Evolutionary conservation across 257 asterid species (phyloP), one percentile per base, ranked within the genome.

Genomic region (Ilex aquifolium): DNA sequence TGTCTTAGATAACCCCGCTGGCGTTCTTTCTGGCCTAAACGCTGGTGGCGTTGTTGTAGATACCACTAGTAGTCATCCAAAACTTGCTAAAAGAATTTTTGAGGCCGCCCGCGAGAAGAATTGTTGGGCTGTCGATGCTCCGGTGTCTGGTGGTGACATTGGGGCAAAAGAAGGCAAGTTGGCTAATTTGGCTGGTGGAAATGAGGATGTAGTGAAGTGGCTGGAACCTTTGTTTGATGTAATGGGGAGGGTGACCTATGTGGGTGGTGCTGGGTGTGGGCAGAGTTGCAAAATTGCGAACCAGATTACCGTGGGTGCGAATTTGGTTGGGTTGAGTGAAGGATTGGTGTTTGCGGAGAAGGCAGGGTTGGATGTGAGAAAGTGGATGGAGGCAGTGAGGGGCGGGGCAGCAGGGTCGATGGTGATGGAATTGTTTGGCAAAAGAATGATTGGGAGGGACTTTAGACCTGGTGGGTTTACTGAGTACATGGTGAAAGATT

Each of bases 401-500:
- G 94, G 87, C 0, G 98, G 98, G 17, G 98, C 96, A 0, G 96
- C 95, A 0, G 95, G 96, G 61, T 84, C 94, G 0, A 81, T 83
- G 90, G 95, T 64, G 65, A 81, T 91, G 95, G 94, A 91, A 40
- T 32, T 91, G 75, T 88, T 86, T 16, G 98, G 96, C 62, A 78
- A 79, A 72, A 82, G 98, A 76, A 91, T 91, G 96, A 76, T 84
- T 13, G 78, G 30, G 44, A 81, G 85, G 74, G 96, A 91, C 59
- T 88, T 84, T 54, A 75, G 75, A 76, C 82, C 96, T 0, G 98
- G 98, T 27, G 96, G 84, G 1, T 88, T 88, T 32, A 84, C 88
- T 0, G 95, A 91, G 78, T 91, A 91, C 59, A 82, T 91, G 91
- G 96, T 91, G 71, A 91, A 91, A 80, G 98, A 91, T 71, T 68